Percentiles rank a stretch among this genome's conserved stretches.
phyloP scores from a whole-genome alignment of 805 yeast genomes.

The Wickerhamiella shivajii region DNA sequence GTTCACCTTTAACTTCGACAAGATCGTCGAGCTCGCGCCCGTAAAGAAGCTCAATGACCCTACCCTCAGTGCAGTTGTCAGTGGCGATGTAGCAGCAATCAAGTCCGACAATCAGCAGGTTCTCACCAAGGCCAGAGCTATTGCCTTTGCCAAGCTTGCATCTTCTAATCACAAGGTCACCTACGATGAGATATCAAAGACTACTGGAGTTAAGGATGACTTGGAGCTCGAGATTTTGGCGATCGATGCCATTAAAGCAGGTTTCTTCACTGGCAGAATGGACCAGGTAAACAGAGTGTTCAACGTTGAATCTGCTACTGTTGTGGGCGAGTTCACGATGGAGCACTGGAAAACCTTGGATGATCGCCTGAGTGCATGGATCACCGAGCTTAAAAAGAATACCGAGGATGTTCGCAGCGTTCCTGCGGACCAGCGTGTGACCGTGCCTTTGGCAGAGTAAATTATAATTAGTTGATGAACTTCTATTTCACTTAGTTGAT shows the following conservation, averaged over 20 bases:
- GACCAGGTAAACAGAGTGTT: slow-evolving; percentile 27
- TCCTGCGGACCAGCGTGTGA: too few relatives aligned
- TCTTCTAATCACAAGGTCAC: slow-evolving; percentile 15
- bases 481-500: too few relatives aligned
- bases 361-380: slow-evolving; percentile 26
- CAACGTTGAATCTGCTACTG: slow-evolving; percentile 25
- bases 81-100: slow-evolving; percentile 20
- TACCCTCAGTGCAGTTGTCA: slow-evolving; percentile 20
- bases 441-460: too few relatives aligned
- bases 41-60: slow-evolving; percentile 19
- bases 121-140: slow-evolving; percentile 19
- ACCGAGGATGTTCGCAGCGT: slow-evolving; percentile 3
- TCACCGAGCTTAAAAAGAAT: slow-evolving; percentile 19
- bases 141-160: slow-evolving; percentile 22
- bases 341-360: slow-evolving; percentile 27
- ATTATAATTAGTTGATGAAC: too few relatives aligned
- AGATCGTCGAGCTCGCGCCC: slow-evolving; percentile 20
- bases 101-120: slow-evolving; percentile 9
- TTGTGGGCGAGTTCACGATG: slow-evolving; percentile 25
- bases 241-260: slow-evolving; percentile 30
- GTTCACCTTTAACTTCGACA: slow-evolving; percentile 21
- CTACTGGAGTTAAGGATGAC: slow-evolving; percentile 20
- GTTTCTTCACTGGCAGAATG: slow-evolving; percentile 30
- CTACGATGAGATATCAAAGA: slow-evolving; percentile 23
- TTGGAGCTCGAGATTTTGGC: slow-evolving; percentile 28